Conservation (phyloP, 805 yeast genomes). For the Yarrowia alimentaria region DNA sequence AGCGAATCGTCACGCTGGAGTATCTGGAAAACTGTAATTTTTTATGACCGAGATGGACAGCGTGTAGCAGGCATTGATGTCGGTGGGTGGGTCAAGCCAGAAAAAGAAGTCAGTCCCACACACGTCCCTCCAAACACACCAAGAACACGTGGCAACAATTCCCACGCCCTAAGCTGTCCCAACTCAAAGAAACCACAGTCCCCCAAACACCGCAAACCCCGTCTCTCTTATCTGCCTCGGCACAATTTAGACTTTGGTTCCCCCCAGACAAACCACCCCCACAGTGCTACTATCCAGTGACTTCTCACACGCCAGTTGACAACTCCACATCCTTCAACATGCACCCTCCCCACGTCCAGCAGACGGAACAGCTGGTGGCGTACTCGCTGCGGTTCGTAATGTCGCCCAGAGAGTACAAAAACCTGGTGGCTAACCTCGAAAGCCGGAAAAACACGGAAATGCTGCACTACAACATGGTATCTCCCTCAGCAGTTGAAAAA, state of each 20-base stretch:
- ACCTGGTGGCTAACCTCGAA: constrained; percentile 25
- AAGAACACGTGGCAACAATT: too few species aligned
- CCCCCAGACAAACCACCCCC: constrained; percentile 27
- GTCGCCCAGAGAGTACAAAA: constrained; percentile 34
- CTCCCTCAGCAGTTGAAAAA: constrained; percentile 23
- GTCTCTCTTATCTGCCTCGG: constrained; percentile 14
- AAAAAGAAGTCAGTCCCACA: too few species aligned
- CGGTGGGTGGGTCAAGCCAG: too few species aligned
- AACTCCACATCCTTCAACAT: too few species aligned
- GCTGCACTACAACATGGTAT: constrained; percentile 20
- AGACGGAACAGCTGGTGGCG: constrained; percentile 27
- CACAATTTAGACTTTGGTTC: constrained; percentile 8
- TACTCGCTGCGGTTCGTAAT: constrained; percentile 34
- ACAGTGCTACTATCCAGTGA: constrained; percentile 3
- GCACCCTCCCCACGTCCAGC: constrained; percentile 27
- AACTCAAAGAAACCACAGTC: too few species aligned
- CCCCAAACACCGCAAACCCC: too few species aligned
- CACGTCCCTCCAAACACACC: too few species aligned
- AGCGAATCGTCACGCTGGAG: constrained; percentile 1
- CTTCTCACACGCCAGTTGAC: too few species aligned
- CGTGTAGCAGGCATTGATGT: too few species aligned
- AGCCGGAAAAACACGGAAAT: constrained; percentile 24
- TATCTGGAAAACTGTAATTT: neutral
- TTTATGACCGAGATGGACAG: too few species aligned
- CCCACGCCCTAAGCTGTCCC: too few species aligned